Evolutionary conservation across 2,329 filamentous ascomycete genomes (phyloP), one percentile per base, ranked within the genome.

Genomic region (Aspergillus jensenii): DNA sequence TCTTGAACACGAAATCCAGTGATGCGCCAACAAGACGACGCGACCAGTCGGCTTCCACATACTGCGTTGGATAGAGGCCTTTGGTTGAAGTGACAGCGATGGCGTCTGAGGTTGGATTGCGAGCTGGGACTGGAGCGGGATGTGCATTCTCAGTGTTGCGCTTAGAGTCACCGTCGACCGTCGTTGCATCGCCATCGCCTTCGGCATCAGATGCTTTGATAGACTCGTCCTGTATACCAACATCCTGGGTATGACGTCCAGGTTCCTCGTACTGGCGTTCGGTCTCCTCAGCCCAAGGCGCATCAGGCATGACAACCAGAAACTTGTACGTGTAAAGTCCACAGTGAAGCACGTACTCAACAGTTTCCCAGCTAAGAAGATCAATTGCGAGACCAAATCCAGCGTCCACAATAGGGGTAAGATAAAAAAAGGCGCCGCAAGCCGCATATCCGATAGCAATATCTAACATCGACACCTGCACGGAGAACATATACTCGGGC

Each of bases 371-470:
- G 41, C 62, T 56, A 3, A 74, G 61, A 3, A 63, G 46, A 0
- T 58, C 56, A 3, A 66, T 39, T 6, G 64, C 67, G 31, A 75
- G 52, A 1, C 62, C 50, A 31, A 73, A 61, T 0, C 69, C 72
- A 0, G 62, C 58, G 9, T 67, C 55, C n/a, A 67, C 59, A 43
- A 74, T 61, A 1, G 58, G 58, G 4, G 44, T 51, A 6, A 67
- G 48, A 6, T 62, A 61, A 17, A 75, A 61, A 52, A 74, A 75
- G 0, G 68, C 67, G 1, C 72, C 72, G 0, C 65, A 65, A 2
- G 63, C 58, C 15, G 66, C 68, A 55, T 74, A 75, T 53, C 67
- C 72, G 6, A 74, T 39, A 14, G 67, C 65, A 33, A 74, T 64
- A 27, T 72, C 68, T 19, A 67, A 62, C 56, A 64, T 64, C 11